Evolutionary conservation across 441 rosid species (phyloP).

Genomic region (Euphorbia celastroides): DNA sequence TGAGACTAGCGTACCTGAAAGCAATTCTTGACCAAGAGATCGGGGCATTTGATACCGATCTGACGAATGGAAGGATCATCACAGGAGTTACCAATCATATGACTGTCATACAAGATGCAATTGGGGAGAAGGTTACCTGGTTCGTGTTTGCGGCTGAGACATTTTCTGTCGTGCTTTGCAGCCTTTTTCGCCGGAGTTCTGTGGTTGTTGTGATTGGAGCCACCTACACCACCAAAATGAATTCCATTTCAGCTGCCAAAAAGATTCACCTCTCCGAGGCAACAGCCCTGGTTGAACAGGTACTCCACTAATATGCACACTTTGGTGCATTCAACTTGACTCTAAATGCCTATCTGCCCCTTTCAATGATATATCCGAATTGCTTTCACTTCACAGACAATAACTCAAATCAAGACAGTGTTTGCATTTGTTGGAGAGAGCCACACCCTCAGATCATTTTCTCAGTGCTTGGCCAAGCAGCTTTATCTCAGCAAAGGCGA

Average conservation of each 20-base stretch:
- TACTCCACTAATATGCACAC: conserved; percentile 8
- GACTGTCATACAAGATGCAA: conserved; percentile 57
- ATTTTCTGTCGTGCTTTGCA: conserved; percentile 44
- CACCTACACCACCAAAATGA: conserved; percentile 56
- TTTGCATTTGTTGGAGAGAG: conserved; percentile 62
- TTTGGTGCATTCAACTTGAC: no score
- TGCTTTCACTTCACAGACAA: conserved; percentile 24
- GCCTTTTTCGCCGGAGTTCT: conserved; percentile 49
- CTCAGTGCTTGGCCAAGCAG: conserved; percentile 42
- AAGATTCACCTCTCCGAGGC: conserved; percentile 46
- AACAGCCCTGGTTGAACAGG: conserved; percentile 53
- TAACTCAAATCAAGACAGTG: conserved; percentile 61
- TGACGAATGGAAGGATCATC: conserved; percentile 46
- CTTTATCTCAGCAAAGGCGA: conserved; percentile 41
- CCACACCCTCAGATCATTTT: conserved; percentile 36
- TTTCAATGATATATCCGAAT: not conserved
- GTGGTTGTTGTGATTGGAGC: conserved; percentile 51
- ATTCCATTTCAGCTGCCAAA: conserved; percentile 38
- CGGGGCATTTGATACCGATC: conserved; percentile 58
- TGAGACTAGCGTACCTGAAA: conserved; percentile 38
- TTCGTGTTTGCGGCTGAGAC: conserved; percentile 41
- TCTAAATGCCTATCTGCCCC: no score
- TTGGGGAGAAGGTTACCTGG: conserved; percentile 50
- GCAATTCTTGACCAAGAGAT: conserved; percentile 54
- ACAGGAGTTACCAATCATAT: conserved; percentile 48